These are phyloP conservation scores for Debaryomyces sp. DNA, from an alignment of 1,139 yeast genomes.

Conservation along the genomic window DNA sequence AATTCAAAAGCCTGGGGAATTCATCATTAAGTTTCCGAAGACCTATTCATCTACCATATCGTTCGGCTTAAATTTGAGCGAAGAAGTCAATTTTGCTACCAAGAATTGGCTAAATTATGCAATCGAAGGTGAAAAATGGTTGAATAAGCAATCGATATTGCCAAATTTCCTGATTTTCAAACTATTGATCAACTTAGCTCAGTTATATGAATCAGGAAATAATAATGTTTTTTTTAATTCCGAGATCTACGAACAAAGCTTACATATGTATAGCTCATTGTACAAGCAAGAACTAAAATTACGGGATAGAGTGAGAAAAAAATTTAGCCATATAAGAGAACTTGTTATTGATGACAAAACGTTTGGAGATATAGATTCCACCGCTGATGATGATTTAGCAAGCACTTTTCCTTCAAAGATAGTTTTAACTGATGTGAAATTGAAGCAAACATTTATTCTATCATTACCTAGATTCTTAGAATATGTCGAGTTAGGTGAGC, in stretches of 20 bases:
- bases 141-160: conserved; percentile 47
- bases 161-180: conserved; percentile 56
- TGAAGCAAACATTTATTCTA: conserved; percentile 35
- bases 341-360: conserved; percentile 35
- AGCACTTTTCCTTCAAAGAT: conserved; percentile 58
- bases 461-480: conserved; percentile 50
- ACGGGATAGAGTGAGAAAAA: conserved; percentile 37
- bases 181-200: conserved; percentile 50
- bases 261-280: conserved; percentile 32
- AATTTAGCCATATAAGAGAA: conserved; percentile 34
- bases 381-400: conserved; percentile 55
- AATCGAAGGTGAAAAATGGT: conserved; percentile 54
- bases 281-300: conserved; percentile 42
- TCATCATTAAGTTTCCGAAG: conserved; percentile 58
- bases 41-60: conserved; percentile 53
- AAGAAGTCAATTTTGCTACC: conserved; percentile 59
- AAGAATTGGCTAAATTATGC: conserved; percentile 57
- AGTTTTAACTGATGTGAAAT: conserved; percentile 33
- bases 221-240: conserved; percentile 30
- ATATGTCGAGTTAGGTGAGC: conserved; percentile 15
- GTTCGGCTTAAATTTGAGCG: conserved; percentile 57
- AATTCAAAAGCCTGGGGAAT: conserved; percentile 63
- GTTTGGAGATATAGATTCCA: conserved; percentile 31
- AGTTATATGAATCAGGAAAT: conserved; percentile 38
- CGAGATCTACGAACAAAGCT: conserved; percentile 30